Evolutionary conservation across 345 rosid species (phyloP).

Genomic region (Hevea brasiliensis): DNA sequence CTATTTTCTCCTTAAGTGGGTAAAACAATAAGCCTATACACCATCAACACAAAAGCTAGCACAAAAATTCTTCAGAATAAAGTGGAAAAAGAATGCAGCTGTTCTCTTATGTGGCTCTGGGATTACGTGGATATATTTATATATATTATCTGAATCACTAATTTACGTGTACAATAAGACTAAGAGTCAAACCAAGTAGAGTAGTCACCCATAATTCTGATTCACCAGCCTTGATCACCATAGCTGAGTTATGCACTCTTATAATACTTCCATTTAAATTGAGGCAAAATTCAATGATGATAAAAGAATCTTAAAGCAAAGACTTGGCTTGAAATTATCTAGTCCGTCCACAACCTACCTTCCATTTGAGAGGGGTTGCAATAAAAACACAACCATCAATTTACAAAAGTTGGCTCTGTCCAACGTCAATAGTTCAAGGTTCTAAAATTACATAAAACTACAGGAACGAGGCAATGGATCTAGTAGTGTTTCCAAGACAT

Average conservation of each 20-base stretch:
- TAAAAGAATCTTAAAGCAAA: neutral
- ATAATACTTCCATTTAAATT: neutral
- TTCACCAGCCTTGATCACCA: neutral
- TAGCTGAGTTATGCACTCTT: neutral
- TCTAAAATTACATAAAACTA: neutral
- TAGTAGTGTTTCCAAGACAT: too few relatives aligned
- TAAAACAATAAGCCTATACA: too few relatives aligned
- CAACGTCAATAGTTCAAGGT: too few relatives aligned
- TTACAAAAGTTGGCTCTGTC: neutral
- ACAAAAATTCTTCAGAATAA: neutral
- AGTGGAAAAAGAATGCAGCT: neutral
- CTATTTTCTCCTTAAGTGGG: too few relatives aligned
- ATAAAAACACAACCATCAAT: neutral
- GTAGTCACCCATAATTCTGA: neutral
- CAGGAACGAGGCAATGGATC: too few relatives aligned
- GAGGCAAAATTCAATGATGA: neutral
- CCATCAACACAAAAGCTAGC: neutral
- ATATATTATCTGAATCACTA: neutral
- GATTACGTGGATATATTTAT: neutral
- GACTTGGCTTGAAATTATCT: neutral
- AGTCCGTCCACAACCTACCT: conserved; percentile 3
- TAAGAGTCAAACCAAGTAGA: neutral
- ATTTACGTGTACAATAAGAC: neutral
- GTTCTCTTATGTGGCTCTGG: neutral
- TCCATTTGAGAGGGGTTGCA: too few relatives aligned